A percentile compares a stretch with the other conserved stretches of the same genome.
Conservation (phyloP, 306 rosid genomes). For the Gleditsia sinensis region DNA sequence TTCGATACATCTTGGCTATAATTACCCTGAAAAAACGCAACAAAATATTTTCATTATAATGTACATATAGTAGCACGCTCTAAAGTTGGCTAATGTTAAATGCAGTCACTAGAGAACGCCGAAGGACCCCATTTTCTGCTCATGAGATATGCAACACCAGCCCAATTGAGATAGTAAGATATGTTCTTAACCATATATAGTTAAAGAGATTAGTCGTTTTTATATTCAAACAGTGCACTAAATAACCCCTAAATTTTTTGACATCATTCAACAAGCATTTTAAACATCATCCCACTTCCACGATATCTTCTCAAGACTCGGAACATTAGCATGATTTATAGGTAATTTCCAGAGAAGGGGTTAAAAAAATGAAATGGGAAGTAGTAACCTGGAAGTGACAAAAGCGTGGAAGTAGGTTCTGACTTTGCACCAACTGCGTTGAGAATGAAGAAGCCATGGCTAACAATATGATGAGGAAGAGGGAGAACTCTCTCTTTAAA, state of each 20-base stretch:
- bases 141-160: neutral
- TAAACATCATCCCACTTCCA: neutral
- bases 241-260: neutral
- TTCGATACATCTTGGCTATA: constrained; percentile 26
- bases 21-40: constrained; percentile 42
- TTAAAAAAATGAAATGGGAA: neutral
- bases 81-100: constrained; percentile 9
- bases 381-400: constrained; percentile 51
- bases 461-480: neutral
- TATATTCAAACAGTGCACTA: neutral
- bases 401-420: constrained; percentile 33
- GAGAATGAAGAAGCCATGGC: constrained; percentile 51
- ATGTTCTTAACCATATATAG: neutral
- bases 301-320: neutral
- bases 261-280: neutral
- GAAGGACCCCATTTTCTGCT: neutral
- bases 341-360: neutral
- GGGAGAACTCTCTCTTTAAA: neutral
- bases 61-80: neutral
- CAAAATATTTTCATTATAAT: neutral
- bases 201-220: neutral
- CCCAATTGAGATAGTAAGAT: neutral
- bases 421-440: constrained; percentile 41
- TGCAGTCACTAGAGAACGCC: neutral
- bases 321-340: neutral